These are phyloP conservation scores for Trypethelium eluteriae DNA, from an alignment of 495 filamentous ascomycete genomes.

Conservation along the genomic window DNA sequence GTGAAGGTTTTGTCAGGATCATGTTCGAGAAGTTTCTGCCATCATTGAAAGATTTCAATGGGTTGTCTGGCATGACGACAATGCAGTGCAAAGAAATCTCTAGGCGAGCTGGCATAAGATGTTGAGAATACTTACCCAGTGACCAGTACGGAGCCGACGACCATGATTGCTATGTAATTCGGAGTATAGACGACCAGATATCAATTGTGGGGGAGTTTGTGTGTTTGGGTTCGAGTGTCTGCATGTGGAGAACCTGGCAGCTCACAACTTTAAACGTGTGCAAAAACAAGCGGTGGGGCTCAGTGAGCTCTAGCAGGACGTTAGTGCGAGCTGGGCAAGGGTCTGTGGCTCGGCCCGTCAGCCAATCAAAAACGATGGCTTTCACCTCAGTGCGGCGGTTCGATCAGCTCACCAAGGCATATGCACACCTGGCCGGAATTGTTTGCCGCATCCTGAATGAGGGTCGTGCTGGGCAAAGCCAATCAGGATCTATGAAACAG, in stretches of 20 bases:
- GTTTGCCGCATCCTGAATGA: not conserved
- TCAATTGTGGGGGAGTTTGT: not conserved
- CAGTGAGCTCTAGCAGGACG: not conserved
- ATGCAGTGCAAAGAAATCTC: slow-evolving; percentile 6
- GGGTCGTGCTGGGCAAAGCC: not conserved
- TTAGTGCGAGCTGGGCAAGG: not conserved
- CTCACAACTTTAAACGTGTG: not conserved
- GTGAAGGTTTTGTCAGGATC: slow-evolving; percentile 16
- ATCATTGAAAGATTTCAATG: not conserved
- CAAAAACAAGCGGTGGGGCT: not conserved
- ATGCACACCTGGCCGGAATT: not conserved
- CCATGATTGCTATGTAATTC: slow-evolving; percentile 46
- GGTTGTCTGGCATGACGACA: too few relatives aligned
- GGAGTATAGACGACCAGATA: not conserved
- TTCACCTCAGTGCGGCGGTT: not conserved
- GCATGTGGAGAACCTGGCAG: not conserved
- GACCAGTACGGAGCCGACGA: slow-evolving; percentile 78
- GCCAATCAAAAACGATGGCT: not conserved
- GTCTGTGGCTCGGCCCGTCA: slow-evolving; percentile 3
- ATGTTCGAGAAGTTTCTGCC: slow-evolving; percentile 11
- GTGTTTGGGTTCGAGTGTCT: not conserved
- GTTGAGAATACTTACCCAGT: slow-evolving; percentile 61
- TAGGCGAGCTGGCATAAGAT: slow-evolving; percentile 9
- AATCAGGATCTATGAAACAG: too few relatives aligned
- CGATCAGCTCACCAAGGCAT: not conserved